Base-by-base conservation (phyloP, 495 filamentous ascomycete species). In the Neurospora sp. region DNA sequence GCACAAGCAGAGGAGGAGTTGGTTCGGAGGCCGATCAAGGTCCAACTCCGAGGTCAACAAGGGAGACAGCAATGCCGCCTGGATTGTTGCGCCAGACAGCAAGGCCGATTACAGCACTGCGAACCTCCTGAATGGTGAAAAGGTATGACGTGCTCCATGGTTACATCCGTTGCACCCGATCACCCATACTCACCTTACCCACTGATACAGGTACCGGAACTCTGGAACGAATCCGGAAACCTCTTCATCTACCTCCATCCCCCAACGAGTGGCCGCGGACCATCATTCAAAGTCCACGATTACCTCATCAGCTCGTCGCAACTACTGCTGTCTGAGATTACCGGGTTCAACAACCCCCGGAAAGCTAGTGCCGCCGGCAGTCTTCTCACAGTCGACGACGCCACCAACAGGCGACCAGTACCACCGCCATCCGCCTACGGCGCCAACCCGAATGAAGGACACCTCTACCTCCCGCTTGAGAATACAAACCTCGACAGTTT, bases 171-270 rank as follows among this genome's bases (percentile, higher is more conserved):
- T 44, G 70, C 20, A 70, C 12, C 38, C 31, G 68, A 71, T 71
- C 39, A 27, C 35, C 40, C 4, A 31, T 70, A 16, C 48, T 12
- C 10, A 65, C 53, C 53, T 68, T 69, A 12, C 65, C 31, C 40
- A 27, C 27, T 16, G 71, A 35, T 70, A 45, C 72, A 95, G 91
- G 87, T 97, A 12, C 85, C 89, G 1, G 96, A 98, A 82, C 81
- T 99, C 39, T 98, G 96, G 96, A 91, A 94, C 75, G 91, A 96
- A 42, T 78, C 85, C 53, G 93, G 92, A 22, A 91, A 95, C 78
- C 91, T 93, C n/a, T 89, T 89, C 71, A 87, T 99, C 37, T 97
- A 96, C 77, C 83, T 98, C 9, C 92, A 92, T 76, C 88, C 93
- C 3, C 88, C 88, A 53, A 88, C 84, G 41, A 87, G 86, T 69